A percentile compares a stretch with the other conserved stretches of the same genome.
These are phyloP conservation scores for Corylus americana DNA, from an alignment of 306 rosid genomes.

Conservation along the genomic window DNA sequence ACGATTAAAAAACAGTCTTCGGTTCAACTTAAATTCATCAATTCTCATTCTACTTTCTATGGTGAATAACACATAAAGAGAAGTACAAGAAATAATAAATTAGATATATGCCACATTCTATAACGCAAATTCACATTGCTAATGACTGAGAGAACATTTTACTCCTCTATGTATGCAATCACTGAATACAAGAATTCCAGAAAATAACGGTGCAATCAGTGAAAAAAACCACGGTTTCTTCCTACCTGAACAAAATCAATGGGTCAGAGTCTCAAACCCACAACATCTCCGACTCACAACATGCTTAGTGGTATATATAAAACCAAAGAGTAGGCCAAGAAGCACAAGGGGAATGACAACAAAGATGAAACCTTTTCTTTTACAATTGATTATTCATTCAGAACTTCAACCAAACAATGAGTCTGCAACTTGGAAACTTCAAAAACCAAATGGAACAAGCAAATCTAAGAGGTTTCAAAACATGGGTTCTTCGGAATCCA, in stretches of 20 bases:
- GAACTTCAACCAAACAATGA: constrained; percentile 17
- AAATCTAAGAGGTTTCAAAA: neutral
- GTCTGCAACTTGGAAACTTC: neutral
- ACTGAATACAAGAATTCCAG: neutral
- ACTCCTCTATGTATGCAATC: neutral
- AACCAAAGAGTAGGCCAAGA: neutral
- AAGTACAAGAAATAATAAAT: too few species aligned
- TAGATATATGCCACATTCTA: too few species aligned
- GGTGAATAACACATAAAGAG: too few species aligned
- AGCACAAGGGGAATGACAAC: neutral
- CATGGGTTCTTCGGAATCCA: neutral
- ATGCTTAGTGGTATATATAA: neutral
- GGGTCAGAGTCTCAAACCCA: neutral
- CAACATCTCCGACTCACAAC: neutral
- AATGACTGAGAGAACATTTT: too few species aligned
- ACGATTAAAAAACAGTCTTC: too few species aligned
- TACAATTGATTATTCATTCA: neutral
- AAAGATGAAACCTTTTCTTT: neutral
- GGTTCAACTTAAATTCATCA: too few species aligned
- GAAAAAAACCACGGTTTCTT: neutral
- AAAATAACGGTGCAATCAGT: neutral
- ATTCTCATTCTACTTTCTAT: too few species aligned
- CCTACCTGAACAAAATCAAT: neutral
- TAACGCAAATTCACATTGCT: too few species aligned
- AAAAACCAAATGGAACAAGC: neutral